Evolutionary conservation across 768 basidiomycete species (phyloP).

Genomic region (Mrakia gelida): DNA sequence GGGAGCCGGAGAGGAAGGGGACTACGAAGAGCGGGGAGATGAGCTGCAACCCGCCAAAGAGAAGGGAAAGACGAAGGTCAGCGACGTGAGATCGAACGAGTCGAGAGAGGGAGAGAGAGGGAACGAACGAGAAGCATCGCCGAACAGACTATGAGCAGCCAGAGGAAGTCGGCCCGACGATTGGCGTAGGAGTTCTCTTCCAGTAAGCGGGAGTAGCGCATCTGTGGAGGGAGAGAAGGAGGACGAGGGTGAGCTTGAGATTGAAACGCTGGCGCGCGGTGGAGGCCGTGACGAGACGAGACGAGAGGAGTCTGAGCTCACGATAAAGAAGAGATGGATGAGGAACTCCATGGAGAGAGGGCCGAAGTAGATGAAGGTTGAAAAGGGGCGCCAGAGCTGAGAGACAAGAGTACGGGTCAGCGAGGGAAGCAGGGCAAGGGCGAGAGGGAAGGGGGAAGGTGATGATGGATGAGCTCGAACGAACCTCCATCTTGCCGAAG

Average conservation of each 20-base stretch:
- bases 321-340: conserved; percentile 98
- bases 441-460: not conserved
- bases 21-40: conserved; percentile 69
- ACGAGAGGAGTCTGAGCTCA: conserved; percentile 55
- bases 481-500: conserved; percentile 73
- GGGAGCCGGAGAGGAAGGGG: conserved; percentile 85
- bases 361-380: conserved; percentile 96
- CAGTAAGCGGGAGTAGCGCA: conserved; percentile 93
- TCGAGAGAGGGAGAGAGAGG: not conserved
- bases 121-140: conserved; percentile 75
- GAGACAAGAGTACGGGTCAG: not conserved
- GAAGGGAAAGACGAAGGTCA: too few relatives aligned
- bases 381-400: conserved; percentile 80
- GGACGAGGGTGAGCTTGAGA: not conserved
- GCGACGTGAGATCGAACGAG: too few relatives aligned
- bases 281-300: not conserved
- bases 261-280: not conserved
- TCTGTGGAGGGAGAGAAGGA: conserved; percentile 49
- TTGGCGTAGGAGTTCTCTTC: conserved; percentile 96
- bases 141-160: conserved; percentile 81
- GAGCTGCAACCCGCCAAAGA: not conserved
- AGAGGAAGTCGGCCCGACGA: conserved; percentile 87
- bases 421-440: not conserved
- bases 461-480: too few relatives aligned
- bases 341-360: conserved; percentile 87